Percentiles rank a stretch among this genome's conserved stretches.
Conservation (phyloP, 2,329 filamentous ascomycete genomes). For the Juglanconis juglandina region DNA sequence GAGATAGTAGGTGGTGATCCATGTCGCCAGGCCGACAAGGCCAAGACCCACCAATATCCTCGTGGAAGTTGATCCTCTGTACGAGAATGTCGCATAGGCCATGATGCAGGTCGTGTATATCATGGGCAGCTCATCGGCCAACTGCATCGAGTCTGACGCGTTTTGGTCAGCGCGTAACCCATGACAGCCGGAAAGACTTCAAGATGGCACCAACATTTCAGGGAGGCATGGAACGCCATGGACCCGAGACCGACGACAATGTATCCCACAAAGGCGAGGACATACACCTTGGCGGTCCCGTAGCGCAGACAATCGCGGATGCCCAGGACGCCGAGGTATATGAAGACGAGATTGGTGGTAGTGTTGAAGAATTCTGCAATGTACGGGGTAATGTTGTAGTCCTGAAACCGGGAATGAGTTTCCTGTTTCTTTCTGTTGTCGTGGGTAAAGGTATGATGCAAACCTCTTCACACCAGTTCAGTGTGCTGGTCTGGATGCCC, state of each 20-base stretch:
- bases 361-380: slow-evolving; percentile 50
- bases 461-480: slow-evolving; percentile 40
- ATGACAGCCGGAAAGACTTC: neutral
- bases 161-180: slow-evolving; percentile 5
- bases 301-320: slow-evolving; percentile 69
- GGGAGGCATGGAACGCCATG: slow-evolving; percentile 53
- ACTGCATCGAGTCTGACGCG: slow-evolving; percentile 53
- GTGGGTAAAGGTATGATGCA: neutral
- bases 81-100: slow-evolving; percentile 68
- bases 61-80: slow-evolving; percentile 52
- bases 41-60: slow-evolving; percentile 33
- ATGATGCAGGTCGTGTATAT: slow-evolving; percentile 58
- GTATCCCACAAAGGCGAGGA: slow-evolving; percentile 57
- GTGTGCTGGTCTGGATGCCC: slow-evolving; percentile 35
- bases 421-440: neutral
- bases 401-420: slow-evolving; percentile 2
- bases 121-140: slow-evolving; percentile 59
- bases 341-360: slow-evolving; percentile 77
- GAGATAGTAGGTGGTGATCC: slow-evolving; percentile 76
- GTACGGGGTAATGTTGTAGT: slow-evolving; percentile 33
- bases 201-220: slow-evolving; percentile 46
- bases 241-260: slow-evolving; percentile 53
- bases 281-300: slow-evolving; percentile 72
- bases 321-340: slow-evolving; percentile 73
- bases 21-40: slow-evolving; percentile 56